These are phyloP conservation scores for Phellopilus nigrolimitatus DNA, from an alignment of 1,284 basidiomycete species.

Conservation along the genomic window DNA sequence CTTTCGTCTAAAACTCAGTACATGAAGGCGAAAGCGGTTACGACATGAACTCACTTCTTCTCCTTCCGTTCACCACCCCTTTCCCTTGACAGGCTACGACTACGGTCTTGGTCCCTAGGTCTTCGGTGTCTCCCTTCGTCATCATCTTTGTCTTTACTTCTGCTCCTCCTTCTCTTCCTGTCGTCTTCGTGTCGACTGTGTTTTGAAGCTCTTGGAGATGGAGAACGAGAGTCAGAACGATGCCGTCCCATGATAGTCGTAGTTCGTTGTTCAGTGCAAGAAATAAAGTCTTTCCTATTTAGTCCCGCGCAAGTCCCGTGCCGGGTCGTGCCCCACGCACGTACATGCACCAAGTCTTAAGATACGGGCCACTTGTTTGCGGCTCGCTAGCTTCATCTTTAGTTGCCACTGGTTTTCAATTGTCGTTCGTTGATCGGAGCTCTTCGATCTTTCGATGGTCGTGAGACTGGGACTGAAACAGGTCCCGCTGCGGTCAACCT, in stretches of 20 bases:
- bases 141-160: constrained; percentile 38
- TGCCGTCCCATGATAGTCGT: constrained; percentile 33
- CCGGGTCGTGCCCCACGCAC: too few relatives aligned
- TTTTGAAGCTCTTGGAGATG: constrained; percentile 34
- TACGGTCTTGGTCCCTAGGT: constrained; percentile 25
- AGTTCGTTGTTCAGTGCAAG: too few relatives aligned
- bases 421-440: background rate
- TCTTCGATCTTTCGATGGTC: background rate
- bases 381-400: too few relatives aligned
- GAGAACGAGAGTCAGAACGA: constrained; percentile 45
- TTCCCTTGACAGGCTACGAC: constrained; percentile 31
- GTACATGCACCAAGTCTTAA: too few relatives aligned
- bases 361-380: too few relatives aligned
- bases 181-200: constrained; percentile 33
- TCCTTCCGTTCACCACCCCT: constrained; percentile 41
- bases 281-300: too few relatives aligned
- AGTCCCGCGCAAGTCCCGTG: too few relatives aligned
- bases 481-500: constrained; percentile 15
- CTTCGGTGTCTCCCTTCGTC: constrained; percentile 11
- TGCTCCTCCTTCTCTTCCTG: constrained; percentile 36
- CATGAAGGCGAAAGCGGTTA: background rate
- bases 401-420: background rate
- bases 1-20: constrained; percentile 51
- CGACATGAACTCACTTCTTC: constrained; percentile 54
- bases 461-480: constrained; percentile 1